A percentile compares a stretch with the other conserved stretches of the same genome.
Conservation (phyloP, 192 early-diverging fungal species). For the Dissophora ornata region DNA sequence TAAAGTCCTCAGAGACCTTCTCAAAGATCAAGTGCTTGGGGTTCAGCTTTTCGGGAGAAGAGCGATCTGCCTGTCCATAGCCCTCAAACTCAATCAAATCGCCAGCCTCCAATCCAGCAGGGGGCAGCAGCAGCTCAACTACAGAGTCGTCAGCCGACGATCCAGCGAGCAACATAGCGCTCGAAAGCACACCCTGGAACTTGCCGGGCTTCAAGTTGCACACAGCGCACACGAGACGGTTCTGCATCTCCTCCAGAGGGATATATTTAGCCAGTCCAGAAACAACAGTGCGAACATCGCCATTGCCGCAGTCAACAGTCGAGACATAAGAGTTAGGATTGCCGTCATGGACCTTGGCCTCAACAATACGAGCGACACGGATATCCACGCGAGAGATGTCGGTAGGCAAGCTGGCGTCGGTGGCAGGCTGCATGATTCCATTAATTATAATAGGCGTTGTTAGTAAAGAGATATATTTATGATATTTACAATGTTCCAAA, state of each 20-base stretch:
- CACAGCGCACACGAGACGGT: conserved; percentile 65
- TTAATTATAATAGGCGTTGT: neutral
- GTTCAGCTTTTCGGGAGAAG: conserved; percentile 65
- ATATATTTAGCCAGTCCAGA: conserved; percentile 69
- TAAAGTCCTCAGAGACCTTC: conserved; percentile 65
- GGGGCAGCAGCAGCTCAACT: conserved; percentile 69
- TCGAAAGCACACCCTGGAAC: conserved; percentile 68
- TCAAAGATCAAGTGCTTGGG: conserved; percentile 75
- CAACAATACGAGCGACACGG: conserved; percentile 70
- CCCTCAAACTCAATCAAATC: conserved; percentile 68
- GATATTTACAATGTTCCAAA: too few species aligned
- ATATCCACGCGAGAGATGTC: conserved; percentile 62
- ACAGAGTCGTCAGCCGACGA: conserved; percentile 62
- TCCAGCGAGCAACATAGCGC: conserved; percentile 72
- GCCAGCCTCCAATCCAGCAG: conserved; percentile 61
- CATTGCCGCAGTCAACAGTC: conserved; percentile 70
- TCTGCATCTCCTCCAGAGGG: conserved; percentile 65
- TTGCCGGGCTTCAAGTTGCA: conserved; percentile 72
- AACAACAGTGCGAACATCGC: conserved; percentile 69
- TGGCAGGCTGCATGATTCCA: conserved; percentile 20
- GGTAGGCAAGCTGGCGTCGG: conserved; percentile 26
- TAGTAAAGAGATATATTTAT: neutral
- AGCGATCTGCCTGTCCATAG: conserved; percentile 44
- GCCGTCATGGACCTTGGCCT: conserved; percentile 64
- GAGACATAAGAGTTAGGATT: conserved; percentile 67